Evolutionary conservation across 78 protist genomes (phyloP), one percentile per base, ranked within the genome.

Genomic region (Chrysochromulina tobinii): DNA sequence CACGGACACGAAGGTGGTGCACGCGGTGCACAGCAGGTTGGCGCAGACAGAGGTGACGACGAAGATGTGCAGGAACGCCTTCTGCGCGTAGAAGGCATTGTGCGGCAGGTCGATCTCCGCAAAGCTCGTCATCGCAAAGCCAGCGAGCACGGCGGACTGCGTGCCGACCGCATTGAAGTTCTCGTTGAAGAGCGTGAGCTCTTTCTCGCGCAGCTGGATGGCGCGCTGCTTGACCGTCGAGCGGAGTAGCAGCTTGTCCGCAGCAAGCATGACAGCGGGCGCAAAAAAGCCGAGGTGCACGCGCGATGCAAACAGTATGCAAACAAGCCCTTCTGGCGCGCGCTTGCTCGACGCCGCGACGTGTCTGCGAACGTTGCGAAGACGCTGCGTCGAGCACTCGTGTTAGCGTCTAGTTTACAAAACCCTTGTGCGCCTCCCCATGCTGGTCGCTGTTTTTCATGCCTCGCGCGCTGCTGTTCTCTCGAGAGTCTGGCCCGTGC

Each of bases 191-290:
- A 61, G 66, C 25, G 4, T 38, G 48, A 87, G 79, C 89, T 87
- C 89, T 73, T 57, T 87, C 89, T 87, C 89, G 25, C 66, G 59
- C 73, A 87, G 48, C 89, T 87, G 89, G 20, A 87, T 87, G 25
- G 72, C 89, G 21, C 61, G 38, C 59, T 83, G 87, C 87, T 83
- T 83, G 48, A 83, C 27, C 58, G 14, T 51, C 54, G 87, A 83
- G 57, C n/a, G 87, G 23, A 83, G 54, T 12, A 83, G 27, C 17
- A 83, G 53, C 59, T 54, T 83, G 59, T 83, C 87, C 48, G 87
- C 87, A 11, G 87, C 87, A n/a, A 72, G 48, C 81, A 72, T 72
- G 64, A 0, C 64, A 14, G 64, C 64, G 64, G 64, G 14, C 21
- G 64, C 64, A 0, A 7, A 59, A 59, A 12, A 7, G 64, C 64